Evolutionary conservation across 306 rosid species (phyloP).

Genomic region (Quercus rubra): DNA sequence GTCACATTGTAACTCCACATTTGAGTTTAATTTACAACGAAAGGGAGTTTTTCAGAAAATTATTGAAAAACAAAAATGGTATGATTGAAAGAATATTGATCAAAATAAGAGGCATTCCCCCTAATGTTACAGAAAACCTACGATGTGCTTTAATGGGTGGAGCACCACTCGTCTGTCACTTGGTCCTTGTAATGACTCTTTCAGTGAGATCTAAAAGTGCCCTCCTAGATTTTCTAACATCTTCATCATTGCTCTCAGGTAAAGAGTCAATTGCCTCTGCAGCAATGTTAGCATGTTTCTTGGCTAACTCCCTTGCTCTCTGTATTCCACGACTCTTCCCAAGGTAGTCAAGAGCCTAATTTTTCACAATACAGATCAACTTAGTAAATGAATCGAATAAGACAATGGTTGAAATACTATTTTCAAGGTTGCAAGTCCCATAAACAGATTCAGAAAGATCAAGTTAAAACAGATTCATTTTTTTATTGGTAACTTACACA

Average conservation of each 20-base stretch:
- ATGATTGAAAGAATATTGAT: slow-evolving; percentile 11
- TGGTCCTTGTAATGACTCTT: slow-evolving; percentile 75
- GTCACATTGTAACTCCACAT: not conserved
- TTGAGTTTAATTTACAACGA: not conserved
- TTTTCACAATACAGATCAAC: slow-evolving; percentile 11
- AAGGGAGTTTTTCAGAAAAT: not conserved
- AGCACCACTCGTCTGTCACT: slow-evolving; percentile 33
- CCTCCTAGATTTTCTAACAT: slow-evolving; percentile 75
- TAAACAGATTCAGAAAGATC: not conserved
- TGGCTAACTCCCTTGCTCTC: slow-evolving; percentile 76
- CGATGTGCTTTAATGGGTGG: not conserved
- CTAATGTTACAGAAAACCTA: not conserved
- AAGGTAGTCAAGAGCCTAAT: slow-evolving; percentile 85
- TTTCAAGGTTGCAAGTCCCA: not conserved
- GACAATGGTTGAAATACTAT: not conserved
- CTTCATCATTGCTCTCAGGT: slow-evolving; percentile 61
- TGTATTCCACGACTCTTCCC: slow-evolving; percentile 84
- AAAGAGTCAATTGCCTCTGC: slow-evolving; percentile 86
- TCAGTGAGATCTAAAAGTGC: slow-evolving; percentile 86
- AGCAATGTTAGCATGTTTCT: slow-evolving; percentile 78
- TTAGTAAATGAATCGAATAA: not conserved
- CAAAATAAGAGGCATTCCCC: not conserved
- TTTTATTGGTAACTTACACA: too few relatives aligned
- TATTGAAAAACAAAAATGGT: not conserved
- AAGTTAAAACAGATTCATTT: not conserved